These are phyloP conservation scores for Pontederia crassipes DNA, from an alignment of 176 grass and related monocot genomes.

Conservation along the genomic window DNA sequence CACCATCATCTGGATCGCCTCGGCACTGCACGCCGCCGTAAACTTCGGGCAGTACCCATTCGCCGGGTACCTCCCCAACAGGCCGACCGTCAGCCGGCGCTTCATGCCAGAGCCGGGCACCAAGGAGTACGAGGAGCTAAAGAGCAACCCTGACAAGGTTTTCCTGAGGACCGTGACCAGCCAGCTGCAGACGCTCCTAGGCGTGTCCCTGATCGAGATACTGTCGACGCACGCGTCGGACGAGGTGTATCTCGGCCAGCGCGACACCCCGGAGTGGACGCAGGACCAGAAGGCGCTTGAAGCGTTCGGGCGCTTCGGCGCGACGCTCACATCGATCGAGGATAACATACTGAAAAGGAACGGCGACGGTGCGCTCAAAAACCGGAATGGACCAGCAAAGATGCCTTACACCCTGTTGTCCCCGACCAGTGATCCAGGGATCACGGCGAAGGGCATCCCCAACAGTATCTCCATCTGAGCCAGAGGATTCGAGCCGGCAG, in stretches of 20 bases:
- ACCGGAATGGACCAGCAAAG: slow-evolving; percentile 2
- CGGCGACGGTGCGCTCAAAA: not conserved
- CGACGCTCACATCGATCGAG: not conserved
- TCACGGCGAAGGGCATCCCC: slow-evolving; percentile 5
- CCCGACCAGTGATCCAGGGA: not conserved
- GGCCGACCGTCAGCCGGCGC: slow-evolving; percentile 12
- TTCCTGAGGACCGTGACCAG: slow-evolving; percentile 2
- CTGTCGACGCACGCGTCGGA: slow-evolving; percentile 7
- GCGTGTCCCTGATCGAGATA: slow-evolving; percentile 2
- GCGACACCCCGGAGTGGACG: slow-evolving; percentile 7
- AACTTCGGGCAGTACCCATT: slow-evolving; percentile 12
- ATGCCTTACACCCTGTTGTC: slow-evolving; percentile 1
- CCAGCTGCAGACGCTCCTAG: slow-evolving; percentile 2
- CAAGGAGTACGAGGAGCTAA: slow-evolving; percentile 3
- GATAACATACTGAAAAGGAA: not conserved
- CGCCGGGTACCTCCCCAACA: slow-evolving; percentile 14
- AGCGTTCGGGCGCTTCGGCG: not conserved
- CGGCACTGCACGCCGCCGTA: slow-evolving; percentile 11
- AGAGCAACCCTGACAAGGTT: slow-evolving; percentile 1
- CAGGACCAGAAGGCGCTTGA: not conserved
- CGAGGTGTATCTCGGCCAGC: slow-evolving; percentile 11
- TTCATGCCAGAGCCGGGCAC: slow-evolving; percentile 3
- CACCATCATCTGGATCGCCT: slow-evolving; percentile 15
- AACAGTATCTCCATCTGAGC: slow-evolving; percentile 14
- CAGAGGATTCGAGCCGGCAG: no score